These are phyloP conservation scores for Xerocomus spinulosus DNA, from an alignment of 768 basidiomycete genomes.

Conservation along the genomic window DNA sequence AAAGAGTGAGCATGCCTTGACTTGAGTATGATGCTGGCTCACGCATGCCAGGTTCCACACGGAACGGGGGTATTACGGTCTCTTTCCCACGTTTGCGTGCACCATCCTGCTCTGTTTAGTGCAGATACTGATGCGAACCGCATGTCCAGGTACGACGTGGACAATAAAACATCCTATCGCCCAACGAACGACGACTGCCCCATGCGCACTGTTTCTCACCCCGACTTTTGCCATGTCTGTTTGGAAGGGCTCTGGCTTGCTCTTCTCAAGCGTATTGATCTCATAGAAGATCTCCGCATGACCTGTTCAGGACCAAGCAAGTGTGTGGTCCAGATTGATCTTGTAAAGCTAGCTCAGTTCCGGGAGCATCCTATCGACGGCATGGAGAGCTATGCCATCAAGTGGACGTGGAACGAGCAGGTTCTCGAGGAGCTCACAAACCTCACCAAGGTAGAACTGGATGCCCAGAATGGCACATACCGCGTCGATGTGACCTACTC, in stretches of 20 bases:
- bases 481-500: slow-evolving; percentile 44
- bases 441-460: slow-evolving; percentile 43
- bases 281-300: slow-evolving; percentile 53
- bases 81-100: slow-evolving; percentile 65
- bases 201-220: slow-evolving; percentile 67
- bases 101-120: not conserved
- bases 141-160: slow-evolving; percentile 45
- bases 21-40: not conserved
- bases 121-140: not conserved
- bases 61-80: slow-evolving; percentile 53
- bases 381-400: slow-evolving; percentile 51
- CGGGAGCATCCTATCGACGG: slow-evolving; percentile 27
- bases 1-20: slow-evolving; percentile 44
- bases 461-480: slow-evolving; percentile 39
- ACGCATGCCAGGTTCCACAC: slow-evolving; percentile 49
- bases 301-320: slow-evolving; percentile 31
- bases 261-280: slow-evolving; percentile 52
- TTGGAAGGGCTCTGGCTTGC: slow-evolving; percentile 69
- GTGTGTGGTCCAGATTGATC: slow-evolving; percentile 41
- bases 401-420: slow-evolving; percentile 50
- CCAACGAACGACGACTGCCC: slow-evolving; percentile 81
- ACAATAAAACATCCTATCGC: slow-evolving; percentile 65
- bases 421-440: slow-evolving; percentile 46
- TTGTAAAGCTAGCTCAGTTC: slow-evolving; percentile 62
- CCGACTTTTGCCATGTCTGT: slow-evolving; percentile 74